phyloP scores from a whole-genome alignment of 78 protist species.

The Dictyostelium capitatum region DNA sequence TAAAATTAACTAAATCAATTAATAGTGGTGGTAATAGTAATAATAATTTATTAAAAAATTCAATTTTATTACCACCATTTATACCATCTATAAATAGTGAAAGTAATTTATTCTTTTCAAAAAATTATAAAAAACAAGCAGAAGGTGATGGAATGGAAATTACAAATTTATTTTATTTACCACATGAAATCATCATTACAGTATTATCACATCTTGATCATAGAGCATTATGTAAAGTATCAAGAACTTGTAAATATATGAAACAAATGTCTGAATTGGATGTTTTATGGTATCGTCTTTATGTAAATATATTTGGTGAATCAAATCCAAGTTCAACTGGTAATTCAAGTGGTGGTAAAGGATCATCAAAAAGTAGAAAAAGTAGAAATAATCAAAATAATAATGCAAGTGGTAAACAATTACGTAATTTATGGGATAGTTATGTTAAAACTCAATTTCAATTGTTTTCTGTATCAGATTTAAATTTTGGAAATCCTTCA shows the following conservation, averaged over 20 bases:
- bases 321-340: background rate
- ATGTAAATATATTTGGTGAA: slow-evolving; percentile 34
- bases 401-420: background rate
- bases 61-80: slow-evolving; percentile 21
- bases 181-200: slow-evolving; percentile 29
- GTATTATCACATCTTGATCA: slow-evolving; percentile 34
- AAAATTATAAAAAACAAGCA: background rate
- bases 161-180: slow-evolving; percentile 8
- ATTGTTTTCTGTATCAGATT: background rate
- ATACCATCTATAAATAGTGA: slow-evolving; percentile 16
- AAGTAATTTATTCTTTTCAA: slow-evolving; percentile 2
- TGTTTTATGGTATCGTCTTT: slow-evolving; percentile 38
- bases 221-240: slow-evolving; percentile 17
- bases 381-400: background rate
- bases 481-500: slow-evolving; percentile 25
- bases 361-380: no score
- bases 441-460: slow-evolving; percentile 52
- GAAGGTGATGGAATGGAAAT: background rate
- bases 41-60: no score
- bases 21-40: no score
- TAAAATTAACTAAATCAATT: no score
- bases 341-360: background rate
- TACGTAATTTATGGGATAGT: slow-evolving; percentile 28
- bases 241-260: slow-evolving; percentile 47
- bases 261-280: slow-evolving; percentile 49